Base-by-base conservation (phyloP, 306 rosid species). In the Mimosa bimucronata region DNA sequence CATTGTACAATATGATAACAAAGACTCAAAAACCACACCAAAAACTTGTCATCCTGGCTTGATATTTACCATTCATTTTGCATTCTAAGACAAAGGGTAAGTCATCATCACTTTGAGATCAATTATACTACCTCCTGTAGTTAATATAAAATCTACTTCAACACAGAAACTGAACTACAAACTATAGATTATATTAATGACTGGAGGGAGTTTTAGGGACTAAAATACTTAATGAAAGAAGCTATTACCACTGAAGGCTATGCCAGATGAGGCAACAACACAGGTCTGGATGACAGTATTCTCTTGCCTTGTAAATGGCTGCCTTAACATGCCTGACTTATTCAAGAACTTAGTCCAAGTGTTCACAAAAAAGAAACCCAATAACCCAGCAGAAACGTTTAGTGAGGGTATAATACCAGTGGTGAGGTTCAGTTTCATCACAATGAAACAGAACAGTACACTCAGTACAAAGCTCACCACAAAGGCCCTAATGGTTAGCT, bases 201-300 rank as follows among this genome's bases (percentile, higher is more conserved):
- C 5, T 6, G 5, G 38, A 34, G 3, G 38, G 38, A 34, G 38
- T 34, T n/a, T n/a, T n/a, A n/a, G n/a, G n/a, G n/a, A n/a, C n/a
- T n/a, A n/a, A n/a, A n/a, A n/a, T n/a, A n/a, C n/a, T n/a, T n/a
- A n/a, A n/a, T n/a, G n/a, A n/a, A n/a, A n/a, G n/a, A n/a, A n/a
- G n/a, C n/a, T n/a, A 14, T 61, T 61, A 61, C 91, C 91, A 25
- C 91, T 88, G 60, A 88, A 88, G 79, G 91, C 86, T 37, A 88
- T 86, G 83, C 91, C 91, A 29, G 89, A 88, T 44, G 91, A 88
- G 15, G 91, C 91, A 16, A 88, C 91, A 73, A 88, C 91, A 62
- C 91, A 88, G 14, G 91, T 88, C 66, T 88, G 91, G 50, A 88
- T 86, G 58, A 88, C 91, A 70, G 91, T 88, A 74, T 88, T 88